Base-by-base conservation (phyloP, 306 rosid species). In the Gastrolobium bilobum region DNA sequence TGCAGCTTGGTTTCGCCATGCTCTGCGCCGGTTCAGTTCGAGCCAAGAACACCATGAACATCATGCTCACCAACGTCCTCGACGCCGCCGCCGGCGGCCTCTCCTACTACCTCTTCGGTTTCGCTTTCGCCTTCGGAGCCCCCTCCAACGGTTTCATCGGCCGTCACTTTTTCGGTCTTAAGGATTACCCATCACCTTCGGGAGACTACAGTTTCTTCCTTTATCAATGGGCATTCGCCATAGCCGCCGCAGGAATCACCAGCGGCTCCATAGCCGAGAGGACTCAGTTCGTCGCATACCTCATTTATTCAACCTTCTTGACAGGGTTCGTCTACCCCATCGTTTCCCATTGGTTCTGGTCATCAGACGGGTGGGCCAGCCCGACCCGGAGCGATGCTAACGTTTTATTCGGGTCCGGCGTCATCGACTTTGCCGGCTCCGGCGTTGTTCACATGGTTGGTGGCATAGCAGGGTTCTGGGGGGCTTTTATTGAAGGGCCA, bases 1-100 rank as follows among this genome's bases (percentile, higher is more conserved):
- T 93, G 98, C 97, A 93, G 79, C 97, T 93, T 0, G 98, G 98
- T n/a, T 93, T 93, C 20, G 94, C 98, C 79, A 91, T 93, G 98
- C 92, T 93, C 15, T 93, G 97, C 14, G 98, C 98, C 7, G 93
- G 98, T 44, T 91, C 97, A 3, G 98, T 91, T 54, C 91, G 97
- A 0, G 97, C 98, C 81, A 93, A 93, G 47, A 93, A 93, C 85
- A 91, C 93, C 70, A 93, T 91, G 97, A 93, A 93, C 89, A 93
- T 93, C 84, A 93, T 91, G 98, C 98, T 93, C 79, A 93, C 97
- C 83, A 93, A 93, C 79, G 94, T 93, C 47, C 93, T 93, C 1
- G 98, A 93, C 39, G 97, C 98, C 0, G 90, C 97, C 0, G 92
- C 94, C 7, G 97, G 97, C 0, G 97, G 87, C 30, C 85, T 91